phyloP scores from a whole-genome alignment of 2,329 filamentous ascomycete genomes.

The Trichoderma harzianum region DNA sequence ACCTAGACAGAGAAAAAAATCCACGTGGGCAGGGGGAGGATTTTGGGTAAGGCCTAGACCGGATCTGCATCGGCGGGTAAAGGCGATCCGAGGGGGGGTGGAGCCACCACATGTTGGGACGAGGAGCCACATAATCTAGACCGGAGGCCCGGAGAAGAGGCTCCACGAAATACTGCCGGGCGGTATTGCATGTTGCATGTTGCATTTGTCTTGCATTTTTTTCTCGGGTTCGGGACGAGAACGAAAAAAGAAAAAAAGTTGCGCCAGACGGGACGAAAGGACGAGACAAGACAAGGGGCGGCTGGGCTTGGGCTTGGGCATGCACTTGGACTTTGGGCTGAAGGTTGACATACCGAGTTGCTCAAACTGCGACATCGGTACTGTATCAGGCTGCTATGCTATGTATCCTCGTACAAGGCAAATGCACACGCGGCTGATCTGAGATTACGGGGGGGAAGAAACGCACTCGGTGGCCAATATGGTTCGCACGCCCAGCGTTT shows the following conservation, averaged over 20 bases:
- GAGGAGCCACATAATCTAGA: not conserved
- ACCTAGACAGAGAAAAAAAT: too few species aligned
- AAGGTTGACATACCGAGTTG: not conserved
- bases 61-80: conserved; percentile 16
- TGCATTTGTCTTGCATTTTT: not conserved
- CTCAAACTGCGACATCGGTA: not conserved
- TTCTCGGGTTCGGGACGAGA: not conserved
- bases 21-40: not conserved
- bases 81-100: conserved; percentile 11
- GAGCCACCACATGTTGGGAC: not conserved
- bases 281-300: not conserved
- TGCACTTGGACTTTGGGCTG: not conserved
- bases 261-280: not conserved
- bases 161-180: not conserved
- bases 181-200: not conserved
- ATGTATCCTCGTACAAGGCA: not conserved
- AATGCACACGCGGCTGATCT: not conserved
- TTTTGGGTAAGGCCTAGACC: conserved; percentile 6
- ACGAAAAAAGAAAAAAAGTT: not conserved
- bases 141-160: not conserved
- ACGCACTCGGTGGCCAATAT: not conserved
- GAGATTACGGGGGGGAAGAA: not conserved
- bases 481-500: not conserved
- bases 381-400: not conserved
- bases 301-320: not conserved